Percentiles rank a stretch among this genome's conserved stretches.
These are phyloP conservation scores for Spergularia azorica DNA, from an alignment of 179 eudicot genomes.

Conservation along the genomic window DNA sequence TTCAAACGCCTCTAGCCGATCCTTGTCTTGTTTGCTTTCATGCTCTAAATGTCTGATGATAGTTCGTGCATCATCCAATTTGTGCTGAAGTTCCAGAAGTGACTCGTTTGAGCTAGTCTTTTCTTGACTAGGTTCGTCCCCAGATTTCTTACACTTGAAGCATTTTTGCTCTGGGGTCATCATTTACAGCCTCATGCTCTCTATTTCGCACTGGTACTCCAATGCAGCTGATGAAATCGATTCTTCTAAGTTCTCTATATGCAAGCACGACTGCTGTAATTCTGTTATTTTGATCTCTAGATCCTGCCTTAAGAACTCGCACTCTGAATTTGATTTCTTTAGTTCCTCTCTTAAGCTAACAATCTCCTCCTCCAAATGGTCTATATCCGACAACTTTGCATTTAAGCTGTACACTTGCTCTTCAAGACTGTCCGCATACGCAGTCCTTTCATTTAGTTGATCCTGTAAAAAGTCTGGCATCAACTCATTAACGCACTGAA, in stretches of 20 bases:
- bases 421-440: constrained; percentile 42
- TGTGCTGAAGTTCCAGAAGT: constrained; percentile 44
- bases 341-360: constrained; percentile 49
- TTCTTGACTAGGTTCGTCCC: constrained; percentile 44
- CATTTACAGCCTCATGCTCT: constrained; percentile 69
- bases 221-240: constrained; percentile 54
- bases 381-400: constrained; percentile 37
- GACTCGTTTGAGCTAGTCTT: constrained; percentile 33
- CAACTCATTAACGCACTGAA: constrained; percentile 22
- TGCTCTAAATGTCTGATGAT: constrained; percentile 37
- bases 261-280: constrained; percentile 39
- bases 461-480: constrained; percentile 73
- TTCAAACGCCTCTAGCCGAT: constrained; percentile 40
- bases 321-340: constrained; percentile 47
- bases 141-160: constrained; percentile 39
- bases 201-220: constrained; percentile 85
- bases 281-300: constrained; percentile 52
- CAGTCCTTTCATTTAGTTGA: constrained; percentile 55
- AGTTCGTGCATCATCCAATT: constrained; percentile 34
- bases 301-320: constrained; percentile 43
- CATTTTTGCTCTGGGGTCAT: constrained; percentile 46
- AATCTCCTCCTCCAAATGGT: constrained; percentile 48
- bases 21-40: constrained; percentile 49
- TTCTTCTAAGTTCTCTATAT: constrained; percentile 61
- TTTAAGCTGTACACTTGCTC: constrained; percentile 46